Base-by-base conservation (phyloP, 768 basidiomycete genomes). In the Boletus sp. region DNA sequence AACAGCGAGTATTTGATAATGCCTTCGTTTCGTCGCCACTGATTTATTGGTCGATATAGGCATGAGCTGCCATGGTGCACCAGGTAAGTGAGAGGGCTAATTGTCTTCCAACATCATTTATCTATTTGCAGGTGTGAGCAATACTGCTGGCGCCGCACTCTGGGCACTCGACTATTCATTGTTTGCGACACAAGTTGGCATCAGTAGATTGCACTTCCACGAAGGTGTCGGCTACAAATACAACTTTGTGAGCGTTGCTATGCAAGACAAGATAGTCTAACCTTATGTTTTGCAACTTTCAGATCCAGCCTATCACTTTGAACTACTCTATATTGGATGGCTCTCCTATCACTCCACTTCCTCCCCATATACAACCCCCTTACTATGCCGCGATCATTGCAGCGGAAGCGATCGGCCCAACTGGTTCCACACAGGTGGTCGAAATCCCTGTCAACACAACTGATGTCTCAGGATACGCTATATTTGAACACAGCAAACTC, bases 181-280 rank as follows among this genome's bases (percentile, higher is more conserved):
- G 4, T 85, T 78, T 62, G 83, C 84, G 65, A 71, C 81, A 2
- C 79, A 80, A 59, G 68, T 84, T 10, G 83, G 82, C 4, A 79
- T 85, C 29, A 76, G 78, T 30, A 74, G 79, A 49, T 58, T 85
- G 15, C 83, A 79, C 71, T 86, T 86, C 75, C 86, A 89, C 64
- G 76, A 83, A 54, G 87, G 86, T 15, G 74, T 89, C 52, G 87
- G 87, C 1, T 89, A 78, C 72, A 89, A 89, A 70, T 89, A 88
- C 64, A 84, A 82, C 64, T 73, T 87, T 52, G 86, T 84, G 33
- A 52, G 58, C 1, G 3, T 17, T 33, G 17, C 9, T 20, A 30
- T 39, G 18, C 12, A 7, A 8, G 37, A 20, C 11, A 32, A 46
- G 18, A n/a, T 17, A n/a, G 20, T 7, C 35, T 20, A 8, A 44